Conservation (phyloP, 495 filamentous ascomycete genomes). For the Barbatosphaeria neglecta region DNA sequence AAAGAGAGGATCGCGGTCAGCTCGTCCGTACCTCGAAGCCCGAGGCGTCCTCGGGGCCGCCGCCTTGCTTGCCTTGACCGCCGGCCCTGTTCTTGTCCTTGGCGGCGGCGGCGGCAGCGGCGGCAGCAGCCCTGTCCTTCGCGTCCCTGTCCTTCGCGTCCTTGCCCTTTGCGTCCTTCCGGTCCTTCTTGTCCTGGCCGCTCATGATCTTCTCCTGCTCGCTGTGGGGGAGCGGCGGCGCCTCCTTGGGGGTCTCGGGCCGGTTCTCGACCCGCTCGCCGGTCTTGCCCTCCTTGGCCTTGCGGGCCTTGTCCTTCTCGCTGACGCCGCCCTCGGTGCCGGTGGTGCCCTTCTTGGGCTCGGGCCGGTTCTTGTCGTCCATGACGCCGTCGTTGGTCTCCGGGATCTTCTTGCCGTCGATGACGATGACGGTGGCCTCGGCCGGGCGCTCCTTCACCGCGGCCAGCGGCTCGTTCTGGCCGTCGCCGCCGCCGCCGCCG, state of each 20-base stretch:
- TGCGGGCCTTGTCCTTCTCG: slow-evolving; percentile 65
- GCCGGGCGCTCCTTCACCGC: slow-evolving; percentile 33
- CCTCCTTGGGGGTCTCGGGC: slow-evolving; percentile 74
- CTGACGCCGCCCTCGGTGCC: slow-evolving; percentile 80
- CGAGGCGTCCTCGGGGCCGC: slow-evolving; percentile 33
- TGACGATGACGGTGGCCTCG: slow-evolving; percentile 29
- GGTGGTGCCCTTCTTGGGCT: slow-evolving; percentile 72
- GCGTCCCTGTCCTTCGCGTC: slow-evolving; percentile 10
- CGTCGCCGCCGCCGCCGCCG: slow-evolving; percentile 11
- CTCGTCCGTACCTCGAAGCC: slow-evolving; percentile 50
- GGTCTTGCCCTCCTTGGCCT: slow-evolving; percentile 45
- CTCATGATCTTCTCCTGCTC: slow-evolving; percentile 50
- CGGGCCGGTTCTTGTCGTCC: slow-evolving; percentile 64
- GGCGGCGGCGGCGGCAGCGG: no score
- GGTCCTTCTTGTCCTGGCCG: slow-evolving; percentile 20
- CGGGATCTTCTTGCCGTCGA: slow-evolving; percentile 61
- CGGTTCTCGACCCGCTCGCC: slow-evolving; percentile 56
- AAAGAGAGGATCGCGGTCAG: background rate
- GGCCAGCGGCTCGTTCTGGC: slow-evolving; percentile 29
- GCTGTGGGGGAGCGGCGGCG: slow-evolving; percentile 66
- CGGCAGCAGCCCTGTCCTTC: slow-evolving; percentile 18
- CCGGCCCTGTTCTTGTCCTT: slow-evolving; percentile 18
- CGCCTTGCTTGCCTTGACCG: no score
- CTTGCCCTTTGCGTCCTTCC: slow-evolving; percentile 24
- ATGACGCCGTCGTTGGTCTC: slow-evolving; percentile 79